A percentile compares a stretch with the other conserved stretches of the same genome.
phyloP scores from a whole-genome alignment of 352 stramenopile genomes.

The Stramenopiles sp. region DNA sequence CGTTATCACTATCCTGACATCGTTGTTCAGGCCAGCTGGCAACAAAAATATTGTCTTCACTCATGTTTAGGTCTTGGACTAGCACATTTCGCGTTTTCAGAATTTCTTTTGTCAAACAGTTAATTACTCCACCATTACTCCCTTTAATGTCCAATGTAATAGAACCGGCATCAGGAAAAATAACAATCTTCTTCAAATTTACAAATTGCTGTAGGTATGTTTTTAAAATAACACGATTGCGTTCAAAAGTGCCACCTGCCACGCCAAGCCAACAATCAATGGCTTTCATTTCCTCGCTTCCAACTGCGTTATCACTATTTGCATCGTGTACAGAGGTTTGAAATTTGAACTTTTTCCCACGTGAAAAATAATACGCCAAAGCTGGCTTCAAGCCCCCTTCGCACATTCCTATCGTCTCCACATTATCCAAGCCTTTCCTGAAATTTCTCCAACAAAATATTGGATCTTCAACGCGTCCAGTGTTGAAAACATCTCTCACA shows the following conservation, averaged over 20 bases:
- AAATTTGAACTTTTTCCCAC: neutral
- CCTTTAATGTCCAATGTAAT: neutral
- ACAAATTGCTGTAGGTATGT: neutral
- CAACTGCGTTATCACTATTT: neutral
- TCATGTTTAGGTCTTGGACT: neutral
- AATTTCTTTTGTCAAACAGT: neutral
- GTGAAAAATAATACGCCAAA: neutral
- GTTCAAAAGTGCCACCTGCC: neutral
- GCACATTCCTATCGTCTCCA: neutral
- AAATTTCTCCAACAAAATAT: neutral
- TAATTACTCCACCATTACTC: neutral
- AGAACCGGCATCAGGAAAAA: neutral
- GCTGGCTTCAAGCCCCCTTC: neutral
- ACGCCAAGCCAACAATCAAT: neutral
- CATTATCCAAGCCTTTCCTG: neutral
- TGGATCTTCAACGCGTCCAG: neutral
- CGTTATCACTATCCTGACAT: neutral
- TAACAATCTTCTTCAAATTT: neutral
- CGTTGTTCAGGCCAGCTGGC: neutral
- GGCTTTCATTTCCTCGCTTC: neutral
- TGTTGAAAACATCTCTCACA: neutral
- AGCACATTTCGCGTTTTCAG: neutral
- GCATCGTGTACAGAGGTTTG: neutral
- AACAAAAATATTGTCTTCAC: neutral
- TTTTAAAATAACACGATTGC: neutral